Evolutionary conservation across 305 asterid genomes (phyloP).

Genomic region (Solanum aculeatissimum): DNA sequence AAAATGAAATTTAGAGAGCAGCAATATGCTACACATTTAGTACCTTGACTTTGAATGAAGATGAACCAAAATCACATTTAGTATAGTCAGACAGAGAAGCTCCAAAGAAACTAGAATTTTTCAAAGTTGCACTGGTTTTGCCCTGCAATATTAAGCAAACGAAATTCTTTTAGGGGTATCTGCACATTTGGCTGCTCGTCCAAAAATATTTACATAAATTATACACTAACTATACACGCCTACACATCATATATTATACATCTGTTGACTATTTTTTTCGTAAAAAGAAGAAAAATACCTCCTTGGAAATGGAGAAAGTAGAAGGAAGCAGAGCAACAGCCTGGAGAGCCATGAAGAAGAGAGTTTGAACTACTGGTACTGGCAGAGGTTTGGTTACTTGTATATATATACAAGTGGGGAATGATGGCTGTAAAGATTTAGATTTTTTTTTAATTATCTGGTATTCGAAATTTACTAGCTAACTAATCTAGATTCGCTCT

Average conservation of each 20-base stretch:
- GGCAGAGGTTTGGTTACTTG: neutral
- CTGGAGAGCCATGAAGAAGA: constrained; percentile 55
- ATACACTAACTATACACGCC: neutral
- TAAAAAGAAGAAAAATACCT: constrained; percentile 18
- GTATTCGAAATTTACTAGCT: neutral
- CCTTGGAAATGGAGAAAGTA: constrained; percentile 53
- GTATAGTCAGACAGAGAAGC: constrained; percentile 45
- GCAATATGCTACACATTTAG: neutral
- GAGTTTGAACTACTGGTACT: neutral
- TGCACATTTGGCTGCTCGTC: neutral
- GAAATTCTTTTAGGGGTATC: too few species aligned
- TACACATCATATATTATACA: neutral
- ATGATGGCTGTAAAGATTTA: constrained; percentile 4
- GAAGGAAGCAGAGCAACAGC: constrained; percentile 62
- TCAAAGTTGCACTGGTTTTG: constrained; percentile 35
- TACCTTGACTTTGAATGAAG: constrained; percentile 45
- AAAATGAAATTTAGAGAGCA: neutral
- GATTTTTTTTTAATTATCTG: constrained; percentile 1
- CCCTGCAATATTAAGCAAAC: constrained; percentile 42
- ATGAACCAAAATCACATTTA: constrained; percentile 34
- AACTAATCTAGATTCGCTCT: neutral
- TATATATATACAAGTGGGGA: neutral
- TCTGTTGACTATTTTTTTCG: neutral
- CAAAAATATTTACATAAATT: neutral
- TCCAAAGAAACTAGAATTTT: constrained; percentile 67